Conservation (phyloP, 164 flowering plant genomes). For the Tetracentron sinense region DNA sequence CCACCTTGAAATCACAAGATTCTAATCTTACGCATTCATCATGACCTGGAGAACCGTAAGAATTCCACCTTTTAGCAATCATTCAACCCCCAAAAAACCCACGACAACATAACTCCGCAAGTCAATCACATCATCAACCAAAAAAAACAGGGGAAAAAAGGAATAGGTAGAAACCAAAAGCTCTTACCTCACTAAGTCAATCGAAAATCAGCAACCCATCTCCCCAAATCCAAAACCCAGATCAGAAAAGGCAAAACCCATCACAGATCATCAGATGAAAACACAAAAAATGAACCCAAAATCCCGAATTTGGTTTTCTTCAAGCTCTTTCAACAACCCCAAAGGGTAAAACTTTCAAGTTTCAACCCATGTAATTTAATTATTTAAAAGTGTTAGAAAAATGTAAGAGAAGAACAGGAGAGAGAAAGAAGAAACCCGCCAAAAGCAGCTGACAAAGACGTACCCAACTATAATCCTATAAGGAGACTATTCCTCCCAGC, state of each 20-base stretch:
- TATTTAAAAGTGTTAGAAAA: no score
- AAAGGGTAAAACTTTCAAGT: background rate
- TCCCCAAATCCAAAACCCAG: background rate
- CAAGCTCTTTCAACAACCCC: background rate
- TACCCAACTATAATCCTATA: no score
- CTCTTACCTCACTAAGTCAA: constrained; percentile 11
- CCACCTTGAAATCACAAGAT: background rate
- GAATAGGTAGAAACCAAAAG: background rate
- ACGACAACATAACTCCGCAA: background rate
- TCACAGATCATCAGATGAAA: background rate
- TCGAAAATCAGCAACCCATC: constrained; percentile 1
- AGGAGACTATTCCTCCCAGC: no score
- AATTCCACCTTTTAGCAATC: background rate
- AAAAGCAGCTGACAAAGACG: no score
- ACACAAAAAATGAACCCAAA: background rate
- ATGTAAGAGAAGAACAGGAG: no score
- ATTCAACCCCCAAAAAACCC: background rate
- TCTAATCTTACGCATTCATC: constrained; percentile 6
- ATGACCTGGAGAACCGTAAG: constrained; percentile 1
- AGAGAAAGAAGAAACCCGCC: no score
- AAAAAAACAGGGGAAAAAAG: background rate
- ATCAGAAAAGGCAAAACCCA: background rate
- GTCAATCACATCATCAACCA: constrained; percentile 6
- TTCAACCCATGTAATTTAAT: no score
- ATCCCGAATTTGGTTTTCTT: no score